Percentiles rank a stretch among this genome's conserved stretches.
phyloP scores from a whole-genome alignment of 768 basidiomycete genomes.

The Termitomyces sp. region DNA sequence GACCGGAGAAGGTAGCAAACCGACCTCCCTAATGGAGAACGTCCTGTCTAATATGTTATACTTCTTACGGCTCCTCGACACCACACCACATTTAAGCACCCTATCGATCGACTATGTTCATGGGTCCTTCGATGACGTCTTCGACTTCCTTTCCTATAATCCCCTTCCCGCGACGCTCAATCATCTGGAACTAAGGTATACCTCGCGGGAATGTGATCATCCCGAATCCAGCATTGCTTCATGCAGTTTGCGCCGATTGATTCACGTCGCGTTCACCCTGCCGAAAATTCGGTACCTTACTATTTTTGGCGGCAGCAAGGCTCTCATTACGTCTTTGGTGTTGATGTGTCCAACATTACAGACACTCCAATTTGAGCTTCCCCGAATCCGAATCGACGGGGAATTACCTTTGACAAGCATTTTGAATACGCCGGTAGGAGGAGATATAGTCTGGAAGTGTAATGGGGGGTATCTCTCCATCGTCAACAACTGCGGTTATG shows the following conservation, averaged over 20 bases:
- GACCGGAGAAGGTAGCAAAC: neutral
- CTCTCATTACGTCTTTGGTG: neutral
- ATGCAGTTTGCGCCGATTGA: neutral
- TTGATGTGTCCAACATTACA: conserved; percentile 5
- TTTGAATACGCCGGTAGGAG: neutral
- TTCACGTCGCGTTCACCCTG: neutral
- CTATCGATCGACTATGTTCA: conserved; percentile 6
- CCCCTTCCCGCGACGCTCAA: conserved; percentile 7
- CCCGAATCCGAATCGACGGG: neutral
- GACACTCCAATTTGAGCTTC: neutral
- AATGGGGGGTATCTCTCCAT: neutral
- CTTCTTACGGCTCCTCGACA: conserved; percentile 7
- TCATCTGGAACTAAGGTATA: conserved; percentile 2
- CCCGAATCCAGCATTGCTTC: neutral
- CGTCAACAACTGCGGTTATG: neutral
- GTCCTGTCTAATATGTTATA: conserved; percentile 8
- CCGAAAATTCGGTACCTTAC: conserved; percentile 2
- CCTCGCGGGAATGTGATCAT: neutral
- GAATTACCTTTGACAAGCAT: neutral
- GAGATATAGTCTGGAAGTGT: neutral
- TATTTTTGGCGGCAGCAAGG: conserved; percentile 1
- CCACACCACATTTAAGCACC: conserved; percentile 4
- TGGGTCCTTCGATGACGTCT: conserved; percentile 7
- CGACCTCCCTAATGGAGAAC: neutral
- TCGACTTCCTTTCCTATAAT: conserved; percentile 8